phyloP scores from a whole-genome alignment of 75 land plant genomes.

The Picea glauca region DNA sequence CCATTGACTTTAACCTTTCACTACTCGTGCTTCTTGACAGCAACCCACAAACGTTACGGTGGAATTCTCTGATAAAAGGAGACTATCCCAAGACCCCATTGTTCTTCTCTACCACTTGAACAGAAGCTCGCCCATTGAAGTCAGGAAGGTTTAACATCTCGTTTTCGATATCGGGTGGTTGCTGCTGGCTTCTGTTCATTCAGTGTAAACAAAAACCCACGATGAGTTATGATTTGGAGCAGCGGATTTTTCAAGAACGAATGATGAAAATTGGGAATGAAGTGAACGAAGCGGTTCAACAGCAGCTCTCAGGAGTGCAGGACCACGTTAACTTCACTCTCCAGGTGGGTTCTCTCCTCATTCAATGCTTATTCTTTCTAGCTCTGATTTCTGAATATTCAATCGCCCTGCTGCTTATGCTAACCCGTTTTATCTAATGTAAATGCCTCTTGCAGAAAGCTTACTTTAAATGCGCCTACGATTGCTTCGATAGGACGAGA shows the following conservation, averaged over 20 bases:
- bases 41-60: too few relatives aligned
- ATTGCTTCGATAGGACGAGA: slow-evolving; percentile 77
- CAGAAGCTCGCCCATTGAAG: too few relatives aligned
- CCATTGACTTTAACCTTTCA: too few relatives aligned
- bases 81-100: too few relatives aligned
- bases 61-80: too few relatives aligned
- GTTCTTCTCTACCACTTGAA: too few relatives aligned
- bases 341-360: slow-evolving; percentile 41
- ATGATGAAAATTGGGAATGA: slow-evolving; percentile 50
- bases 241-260: slow-evolving; percentile 51
- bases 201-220: too few relatives aligned
- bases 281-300: slow-evolving; percentile 61
- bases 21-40: too few relatives aligned
- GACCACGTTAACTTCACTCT: slow-evolving; percentile 90
- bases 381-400: background rate
- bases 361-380: background rate
- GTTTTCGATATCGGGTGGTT: too few relatives aligned
- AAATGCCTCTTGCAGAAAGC: slow-evolving; percentile 44
- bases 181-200: too few relatives aligned
- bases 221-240: slow-evolving; percentile 16
- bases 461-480: slow-evolving; percentile 84
- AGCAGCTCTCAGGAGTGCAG: slow-evolving; percentile 60
- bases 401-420: background rate
- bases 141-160: too few relatives aligned
- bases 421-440: background rate